phyloP scores from a whole-genome alignment of 2,329 filamentous ascomycete species.

The Colletotrichum abscissum region DNA sequence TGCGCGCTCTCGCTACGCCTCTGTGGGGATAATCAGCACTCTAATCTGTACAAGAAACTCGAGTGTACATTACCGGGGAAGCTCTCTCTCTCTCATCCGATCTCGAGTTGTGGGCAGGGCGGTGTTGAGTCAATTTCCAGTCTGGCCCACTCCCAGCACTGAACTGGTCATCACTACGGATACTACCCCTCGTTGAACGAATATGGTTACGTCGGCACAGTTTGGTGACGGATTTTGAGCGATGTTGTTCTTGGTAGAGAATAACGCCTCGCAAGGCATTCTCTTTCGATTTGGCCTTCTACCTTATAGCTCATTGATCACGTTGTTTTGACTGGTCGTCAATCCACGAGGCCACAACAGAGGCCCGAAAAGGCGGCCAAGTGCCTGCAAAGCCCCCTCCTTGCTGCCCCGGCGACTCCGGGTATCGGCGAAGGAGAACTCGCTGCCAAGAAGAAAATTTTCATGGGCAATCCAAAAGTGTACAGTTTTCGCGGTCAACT shows the following conservation, averaged over 20 bases:
- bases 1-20: constrained; percentile 17
- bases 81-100: not conserved
- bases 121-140: not conserved
- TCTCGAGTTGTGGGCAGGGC: not conserved
- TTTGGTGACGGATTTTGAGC: not conserved
- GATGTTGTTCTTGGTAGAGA: constrained; percentile 4
- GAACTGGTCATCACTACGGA: not conserved
- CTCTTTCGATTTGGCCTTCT: not conserved
- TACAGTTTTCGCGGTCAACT: not conserved
- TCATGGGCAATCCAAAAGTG: not conserved
- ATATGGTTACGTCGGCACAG: not conserved
- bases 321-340: constrained; percentile 22
- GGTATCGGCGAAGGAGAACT: not conserved
- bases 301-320: constrained; percentile 5
- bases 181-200: not conserved
- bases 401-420: constrained; percentile 17
- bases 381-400: constrained; percentile 31
- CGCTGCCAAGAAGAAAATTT: not conserved
- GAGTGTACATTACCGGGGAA: not conserved
- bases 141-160: constrained; percentile 9
- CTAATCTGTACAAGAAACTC: constrained; percentile 8
- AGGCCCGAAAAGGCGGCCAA: constrained; percentile 34
- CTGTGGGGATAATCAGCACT: constrained; percentile 33
- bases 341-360: constrained; percentile 20
- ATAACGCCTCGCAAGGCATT: constrained; percentile 28